These are phyloP conservation scores for Phialocephala sp. DNA, from an alignment of 2,329 filamentous ascomycete species.

Conservation along the genomic window DNA sequence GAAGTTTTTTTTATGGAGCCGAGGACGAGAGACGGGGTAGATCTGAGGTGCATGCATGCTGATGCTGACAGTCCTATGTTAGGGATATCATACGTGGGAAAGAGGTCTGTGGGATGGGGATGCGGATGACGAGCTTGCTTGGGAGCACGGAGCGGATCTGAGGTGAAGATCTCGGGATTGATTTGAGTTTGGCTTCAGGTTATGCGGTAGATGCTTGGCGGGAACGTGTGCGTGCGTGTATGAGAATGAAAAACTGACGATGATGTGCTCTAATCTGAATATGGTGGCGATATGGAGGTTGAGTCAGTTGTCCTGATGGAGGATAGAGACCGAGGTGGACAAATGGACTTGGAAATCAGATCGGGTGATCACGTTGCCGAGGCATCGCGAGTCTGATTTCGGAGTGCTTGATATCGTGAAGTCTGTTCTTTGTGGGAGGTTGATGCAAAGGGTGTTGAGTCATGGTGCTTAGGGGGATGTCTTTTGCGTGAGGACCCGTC, in stretches of 20 bases:
- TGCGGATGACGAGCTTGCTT: not conserved
- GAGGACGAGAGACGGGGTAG: not conserved
- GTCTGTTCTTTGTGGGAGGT: not conserved
- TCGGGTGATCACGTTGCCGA: not conserved
- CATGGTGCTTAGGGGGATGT: not conserved
- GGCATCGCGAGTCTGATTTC: not conserved
- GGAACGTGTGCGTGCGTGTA: constrained; percentile 1
- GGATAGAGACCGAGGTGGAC: not conserved
- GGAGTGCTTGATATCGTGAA: not conserved
- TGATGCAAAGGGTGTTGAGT: not conserved
- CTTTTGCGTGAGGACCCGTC: not conserved
- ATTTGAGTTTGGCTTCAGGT: constrained; percentile 6
- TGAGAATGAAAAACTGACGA: not conserved
- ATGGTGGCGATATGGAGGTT: constrained; percentile 4
- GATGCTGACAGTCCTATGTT: too few species aligned
- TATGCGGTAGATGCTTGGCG: constrained; percentile 8
- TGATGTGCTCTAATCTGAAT: not conserved
- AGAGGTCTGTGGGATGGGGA: not conserved
- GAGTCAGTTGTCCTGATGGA: constrained; percentile 8
- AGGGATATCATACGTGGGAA: too few species aligned
- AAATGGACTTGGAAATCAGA: not conserved
- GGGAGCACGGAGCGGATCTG: not conserved
- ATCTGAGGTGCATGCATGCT: not conserved
- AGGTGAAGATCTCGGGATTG: constrained; percentile 1
- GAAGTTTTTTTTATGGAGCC: too few species aligned